Evolutionary conservation across 2,329 filamentous ascomycete species (phyloP), one percentile per base, ranked within the genome.

Genomic region (Dothidotthia symphoricarpi): DNA sequence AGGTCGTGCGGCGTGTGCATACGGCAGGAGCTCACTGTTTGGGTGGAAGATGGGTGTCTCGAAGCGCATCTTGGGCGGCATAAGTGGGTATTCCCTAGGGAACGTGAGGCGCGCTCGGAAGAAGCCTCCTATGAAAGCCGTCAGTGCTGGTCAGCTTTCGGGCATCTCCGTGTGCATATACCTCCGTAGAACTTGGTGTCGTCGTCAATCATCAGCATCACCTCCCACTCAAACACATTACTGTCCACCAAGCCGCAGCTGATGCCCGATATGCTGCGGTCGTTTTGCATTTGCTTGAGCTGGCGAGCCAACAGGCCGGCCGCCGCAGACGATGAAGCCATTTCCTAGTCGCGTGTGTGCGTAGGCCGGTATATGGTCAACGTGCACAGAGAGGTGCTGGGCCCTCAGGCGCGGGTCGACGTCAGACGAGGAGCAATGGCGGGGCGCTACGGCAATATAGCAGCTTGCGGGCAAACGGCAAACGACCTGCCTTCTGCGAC

Each of bases 161-260:
- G 7, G 6, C 19, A n/a, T 16, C 16, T 6, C 2, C 5, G 7
- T 5, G n/a, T 27, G 15, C 17, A 70, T 80, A 41, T 71, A 91
- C 90, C 90, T 58, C 90, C 90, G 58, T 96, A 96, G 68, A 87
- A 86, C 70, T 90, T 91, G 70, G 86, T 90, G 63, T 95, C 89
- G 57, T 96, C 90, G 47, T 82, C 88, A 51, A 97, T 91, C 91
- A 98, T 97, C 45, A 98, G 81, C 86, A 96, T 95, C 14, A 97
- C 89, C 69, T 97, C 90, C 93, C 93, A 98, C 73, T 95, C 86
- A 53, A 96, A 96, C 8, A 97, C 82, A 64, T 95, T 85, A 66
- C 86, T 86, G 58, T 84, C 82, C 35, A 90, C 82, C 28, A 98
- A 74, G 0, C 93, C 93, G 58, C 88, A 95, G 46, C 89, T 96